Evolutionary conservation across 2,329 filamentous ascomycete species (phyloP).

Genomic region (Fusarium dimerum): DNA sequence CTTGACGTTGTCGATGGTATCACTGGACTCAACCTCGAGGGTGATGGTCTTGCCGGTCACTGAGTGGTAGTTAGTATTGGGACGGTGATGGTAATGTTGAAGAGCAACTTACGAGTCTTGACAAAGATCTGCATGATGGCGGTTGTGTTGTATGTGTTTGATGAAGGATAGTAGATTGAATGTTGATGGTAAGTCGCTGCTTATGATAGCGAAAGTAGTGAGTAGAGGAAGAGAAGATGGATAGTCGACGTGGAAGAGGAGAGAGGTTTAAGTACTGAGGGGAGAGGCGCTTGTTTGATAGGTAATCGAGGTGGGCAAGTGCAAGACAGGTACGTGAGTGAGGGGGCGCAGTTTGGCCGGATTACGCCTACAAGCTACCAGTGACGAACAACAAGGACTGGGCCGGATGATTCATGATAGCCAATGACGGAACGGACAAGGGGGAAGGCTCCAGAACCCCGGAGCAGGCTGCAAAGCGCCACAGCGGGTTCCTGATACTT

Average conservation of each 20-base stretch:
- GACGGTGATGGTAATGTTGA: constrained; percentile 1
- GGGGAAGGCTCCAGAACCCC: constrained; percentile 43
- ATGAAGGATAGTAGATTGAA: constrained; percentile 18
- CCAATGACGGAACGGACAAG: constrained; percentile 27
- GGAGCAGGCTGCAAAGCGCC: constrained; percentile 24
- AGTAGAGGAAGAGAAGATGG: constrained; percentile 8
- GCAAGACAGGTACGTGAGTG: constrained; percentile 29
- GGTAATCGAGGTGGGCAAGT: constrained; percentile 25
- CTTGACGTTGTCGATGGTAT: constrained; percentile 98
- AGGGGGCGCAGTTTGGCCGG: constrained; percentile 26
- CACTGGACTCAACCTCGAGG: constrained; percentile 77
- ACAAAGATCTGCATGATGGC: constrained; percentile 94
- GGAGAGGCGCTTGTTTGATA: constrained; percentile 21
- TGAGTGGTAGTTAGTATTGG: constrained; percentile 29
- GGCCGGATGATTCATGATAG: constrained; percentile 39
- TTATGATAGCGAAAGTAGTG: constrained; percentile 11
- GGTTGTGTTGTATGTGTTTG: constrained; percentile 31
- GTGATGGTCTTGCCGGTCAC: constrained; percentile 68
- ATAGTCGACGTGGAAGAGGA: constrained; percentile 18
- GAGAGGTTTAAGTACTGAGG: constrained; percentile 35
- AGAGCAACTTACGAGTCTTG: constrained; percentile 76
- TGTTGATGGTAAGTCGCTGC: constrained; percentile 9
- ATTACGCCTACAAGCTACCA: constrained; percentile 24
- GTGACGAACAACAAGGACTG: constrained; percentile 23
- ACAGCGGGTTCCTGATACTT: constrained; percentile 26